A percentile compares a stretch with the other conserved stretches of the same genome.
Evolutionary conservation across 768 basidiomycete species (phyloP).

Genomic region (Boletus insuetus): DNA sequence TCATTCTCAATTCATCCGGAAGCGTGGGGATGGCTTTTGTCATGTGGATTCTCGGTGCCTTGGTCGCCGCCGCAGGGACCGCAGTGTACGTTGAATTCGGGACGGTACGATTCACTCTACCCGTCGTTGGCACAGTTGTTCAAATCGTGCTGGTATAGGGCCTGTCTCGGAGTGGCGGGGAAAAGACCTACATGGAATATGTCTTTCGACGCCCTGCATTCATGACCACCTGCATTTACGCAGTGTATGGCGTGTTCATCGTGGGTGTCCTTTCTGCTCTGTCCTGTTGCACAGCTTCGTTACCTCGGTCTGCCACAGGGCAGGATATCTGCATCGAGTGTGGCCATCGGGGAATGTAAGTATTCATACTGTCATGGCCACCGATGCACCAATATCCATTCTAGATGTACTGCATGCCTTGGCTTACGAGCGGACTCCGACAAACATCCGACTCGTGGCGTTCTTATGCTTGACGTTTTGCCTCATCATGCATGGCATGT

Average conservation of each 20-base stretch:
- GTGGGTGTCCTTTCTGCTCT: slow-evolving; percentile 35
- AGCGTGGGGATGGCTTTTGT: slow-evolving; percentile 66
- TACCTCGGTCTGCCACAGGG: slow-evolving; percentile 38
- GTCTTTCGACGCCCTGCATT: slow-evolving; percentile 64
- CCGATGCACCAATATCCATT: background rate
- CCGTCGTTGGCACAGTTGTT: background rate
- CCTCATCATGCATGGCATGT: slow-evolving; percentile 54
- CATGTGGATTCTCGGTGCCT: slow-evolving; percentile 70
- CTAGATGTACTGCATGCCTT: slow-evolving; percentile 61
- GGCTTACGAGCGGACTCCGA: slow-evolving; percentile 41
- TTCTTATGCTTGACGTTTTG: slow-evolving; percentile 56
- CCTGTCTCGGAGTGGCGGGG: slow-evolving; percentile 67
- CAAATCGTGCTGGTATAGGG: slow-evolving; percentile 38
- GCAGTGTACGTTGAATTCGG: slow-evolving; percentile 75
- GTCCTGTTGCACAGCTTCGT: background rate
- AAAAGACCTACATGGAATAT: slow-evolving; percentile 75
- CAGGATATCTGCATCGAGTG: slow-evolving; percentile 53
- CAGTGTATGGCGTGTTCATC: slow-evolving; percentile 54
- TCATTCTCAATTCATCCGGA: slow-evolving; percentile 63
- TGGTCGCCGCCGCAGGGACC: slow-evolving; percentile 63
- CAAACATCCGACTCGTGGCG: slow-evolving; percentile 51
- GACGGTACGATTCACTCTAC: slow-evolving; percentile 43
- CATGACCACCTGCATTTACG: slow-evolving; percentile 57
- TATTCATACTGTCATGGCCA: background rate
- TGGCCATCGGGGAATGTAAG: slow-evolving; percentile 75